Evolutionary conservation across 306 rosid genomes (phyloP).

Genomic region (Trifolium subterraneum): DNA sequence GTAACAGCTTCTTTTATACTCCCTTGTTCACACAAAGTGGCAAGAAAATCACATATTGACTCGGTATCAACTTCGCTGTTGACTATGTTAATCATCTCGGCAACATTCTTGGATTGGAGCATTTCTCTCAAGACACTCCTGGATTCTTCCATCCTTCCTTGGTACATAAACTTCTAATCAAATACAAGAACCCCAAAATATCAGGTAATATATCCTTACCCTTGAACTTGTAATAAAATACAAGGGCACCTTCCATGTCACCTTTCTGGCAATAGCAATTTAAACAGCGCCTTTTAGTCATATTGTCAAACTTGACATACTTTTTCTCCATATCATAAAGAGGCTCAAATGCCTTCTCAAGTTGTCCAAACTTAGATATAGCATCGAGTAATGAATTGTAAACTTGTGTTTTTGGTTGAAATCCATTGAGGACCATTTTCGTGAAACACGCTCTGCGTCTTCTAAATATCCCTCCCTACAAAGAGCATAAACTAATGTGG

Average conservation of each 20-base stretch:
- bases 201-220: constrained; percentile 64
- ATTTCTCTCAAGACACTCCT: constrained; percentile 72
- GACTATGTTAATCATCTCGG: constrained; percentile 60
- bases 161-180: constrained; percentile 74
- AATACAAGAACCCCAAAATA: constrained; percentile 81
- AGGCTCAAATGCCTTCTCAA: constrained; percentile 70
- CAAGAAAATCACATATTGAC: constrained; percentile 62
- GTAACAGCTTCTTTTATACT: constrained; percentile 69
- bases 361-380: constrained; percentile 61
- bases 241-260: constrained; percentile 82
- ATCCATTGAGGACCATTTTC: constrained; percentile 68
- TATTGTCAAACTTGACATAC: constrained; percentile 59
- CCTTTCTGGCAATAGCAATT: constrained; percentile 78
- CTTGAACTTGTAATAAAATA: constrained; percentile 60
- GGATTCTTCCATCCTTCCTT: constrained; percentile 97
- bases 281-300: constrained; percentile 70
- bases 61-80: constrained; percentile 64
- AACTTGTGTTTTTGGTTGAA: constrained; percentile 71
- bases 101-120: constrained; percentile 58
- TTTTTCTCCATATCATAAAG: constrained; percentile 55
- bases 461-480: constrained; percentile 71
- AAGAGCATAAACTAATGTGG: constrained; percentile 69
- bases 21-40: constrained; percentile 74
- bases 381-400: constrained; percentile 74
- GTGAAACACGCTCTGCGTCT: constrained; percentile 69